Evolutionary conservation across 345 rosid genomes (phyloP).

Genomic region (Gossypium raimondii): DNA sequence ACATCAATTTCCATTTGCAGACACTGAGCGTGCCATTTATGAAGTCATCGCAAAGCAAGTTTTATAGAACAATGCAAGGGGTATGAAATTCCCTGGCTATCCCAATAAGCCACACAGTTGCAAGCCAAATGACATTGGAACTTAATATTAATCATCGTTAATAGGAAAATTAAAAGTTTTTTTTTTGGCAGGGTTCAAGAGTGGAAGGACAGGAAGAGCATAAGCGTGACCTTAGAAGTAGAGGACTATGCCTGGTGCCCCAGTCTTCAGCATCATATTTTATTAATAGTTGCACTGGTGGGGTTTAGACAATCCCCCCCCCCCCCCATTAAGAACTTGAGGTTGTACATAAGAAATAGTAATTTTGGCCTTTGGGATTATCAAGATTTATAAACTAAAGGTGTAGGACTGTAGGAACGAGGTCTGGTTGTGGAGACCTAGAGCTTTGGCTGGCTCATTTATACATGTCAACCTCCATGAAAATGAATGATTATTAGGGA

Average conservation of each 20-base stretch:
- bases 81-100: slow-evolving; percentile 1
- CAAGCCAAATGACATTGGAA: neutral
- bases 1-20: slow-evolving; percentile 19
- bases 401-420: neutral
- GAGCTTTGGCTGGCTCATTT: neutral
- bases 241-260: slow-evolving; percentile 41
- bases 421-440: neutral
- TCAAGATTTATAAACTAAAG: neutral
- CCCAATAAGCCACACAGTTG: neutral
- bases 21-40: slow-evolving; percentile 37
- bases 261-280: slow-evolving; percentile 27
- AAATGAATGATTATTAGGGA: neutral
- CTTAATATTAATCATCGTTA: neutral
- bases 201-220: slow-evolving; percentile 16
- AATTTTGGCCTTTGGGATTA: neutral
- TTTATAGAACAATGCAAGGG: slow-evolving; percentile 6
- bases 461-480: neutral
- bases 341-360: neutral
- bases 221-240: slow-evolving; percentile 27
- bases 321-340: neutral
- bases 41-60: slow-evolving; percentile 21
- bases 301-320: neutral
- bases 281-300: slow-evolving; percentile 3
- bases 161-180: neutral
- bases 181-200: slow-evolving; percentile 19